These are phyloP conservation scores for Jacaranda copaia DNA, from an alignment of 257 asterid genomes.

Conservation along the genomic window DNA sequence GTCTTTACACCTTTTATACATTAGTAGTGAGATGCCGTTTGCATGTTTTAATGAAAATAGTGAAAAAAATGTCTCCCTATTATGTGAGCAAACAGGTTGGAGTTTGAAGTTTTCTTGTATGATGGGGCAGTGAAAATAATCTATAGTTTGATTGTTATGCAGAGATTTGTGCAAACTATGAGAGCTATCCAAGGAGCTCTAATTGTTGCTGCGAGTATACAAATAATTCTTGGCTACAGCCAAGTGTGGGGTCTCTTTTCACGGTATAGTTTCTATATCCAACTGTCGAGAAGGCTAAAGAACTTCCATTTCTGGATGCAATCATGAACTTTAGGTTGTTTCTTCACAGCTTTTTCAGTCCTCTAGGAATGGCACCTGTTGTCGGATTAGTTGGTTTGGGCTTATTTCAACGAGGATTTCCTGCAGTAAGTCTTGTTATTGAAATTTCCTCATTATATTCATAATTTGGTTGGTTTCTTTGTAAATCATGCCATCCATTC, in stretches of 20 bases:
- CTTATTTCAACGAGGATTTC: slow-evolving; percentile 95
- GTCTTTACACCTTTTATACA: background rate
- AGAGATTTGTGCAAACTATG: slow-evolving; percentile 93
- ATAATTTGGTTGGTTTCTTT: background rate
- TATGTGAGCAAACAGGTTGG: background rate
- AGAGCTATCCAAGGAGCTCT: slow-evolving; percentile 98
- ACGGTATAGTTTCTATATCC: slow-evolving; percentile 58
- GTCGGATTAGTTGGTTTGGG: slow-evolving; percentile 97
- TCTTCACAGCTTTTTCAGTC: slow-evolving; percentile 85
- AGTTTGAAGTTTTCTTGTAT: background rate
- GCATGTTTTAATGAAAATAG: background rate
- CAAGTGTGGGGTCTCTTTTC: slow-evolving; percentile 99
- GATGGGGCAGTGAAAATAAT: background rate
- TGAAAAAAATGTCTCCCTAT: background rate
- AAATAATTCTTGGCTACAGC: slow-evolving; percentile 92
- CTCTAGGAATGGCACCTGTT: slow-evolving; percentile 98
- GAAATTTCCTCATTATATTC: background rate
- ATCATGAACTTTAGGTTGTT: slow-evolving; percentile 23
- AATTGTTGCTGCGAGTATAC: slow-evolving; percentile 89
- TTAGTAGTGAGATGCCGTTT: background rate
- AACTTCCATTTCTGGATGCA: slow-evolving; percentile 16
- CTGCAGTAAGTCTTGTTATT: slow-evolving; percentile 57
- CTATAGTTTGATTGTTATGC: slow-evolving; percentile 24
- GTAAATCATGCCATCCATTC: slow-evolving; percentile 20
- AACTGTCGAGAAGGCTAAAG: slow-evolving; percentile 8